Percentiles rank a stretch among this genome's conserved stretches.
Evolutionary conservation across 768 basidiomycete species (phyloP).

Genomic region (Lactarius pseudohatsudake): DNA sequence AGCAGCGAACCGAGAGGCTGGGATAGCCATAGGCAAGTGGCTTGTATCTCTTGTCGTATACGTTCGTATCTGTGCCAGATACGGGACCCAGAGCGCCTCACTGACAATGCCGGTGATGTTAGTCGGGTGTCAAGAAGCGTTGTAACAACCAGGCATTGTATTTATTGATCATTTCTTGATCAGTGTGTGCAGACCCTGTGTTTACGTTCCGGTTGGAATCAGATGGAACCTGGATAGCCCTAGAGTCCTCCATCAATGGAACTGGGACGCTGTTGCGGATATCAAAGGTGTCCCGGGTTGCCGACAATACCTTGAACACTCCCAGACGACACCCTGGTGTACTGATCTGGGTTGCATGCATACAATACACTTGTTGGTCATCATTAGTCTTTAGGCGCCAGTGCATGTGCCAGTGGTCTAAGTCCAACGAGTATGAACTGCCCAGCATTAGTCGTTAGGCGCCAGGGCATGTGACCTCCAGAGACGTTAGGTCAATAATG

Average conservation of each 20-base stretch:
- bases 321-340: background rate
- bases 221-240: background rate
- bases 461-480: background rate
- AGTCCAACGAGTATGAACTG: background rate
- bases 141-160: background rate
- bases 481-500: background rate
- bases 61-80: background rate
- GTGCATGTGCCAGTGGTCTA: background rate
- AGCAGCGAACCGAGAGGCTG: background rate
- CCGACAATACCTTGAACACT: background rate
- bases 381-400: slow-evolving; percentile 4
- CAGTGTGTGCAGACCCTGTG: background rate
- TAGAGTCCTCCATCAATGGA: slow-evolving; percentile 9
- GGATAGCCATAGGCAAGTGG: background rate
- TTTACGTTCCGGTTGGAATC: background rate
- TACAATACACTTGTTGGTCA: background rate
- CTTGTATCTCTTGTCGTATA: too few relatives aligned
- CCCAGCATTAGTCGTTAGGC: background rate
- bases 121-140: background rate
- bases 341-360: background rate
- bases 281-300: background rate
- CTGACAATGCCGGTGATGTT: background rate
- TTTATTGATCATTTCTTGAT: slow-evolving; percentile 3
- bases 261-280: background rate
- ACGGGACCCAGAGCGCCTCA: background rate